A percentile compares a stretch with the other conserved stretches of the same genome.
Evolutionary conservation across 2,329 filamentous ascomycete species (phyloP).

Genomic region (Ophiostoma angusticollis): DNA sequence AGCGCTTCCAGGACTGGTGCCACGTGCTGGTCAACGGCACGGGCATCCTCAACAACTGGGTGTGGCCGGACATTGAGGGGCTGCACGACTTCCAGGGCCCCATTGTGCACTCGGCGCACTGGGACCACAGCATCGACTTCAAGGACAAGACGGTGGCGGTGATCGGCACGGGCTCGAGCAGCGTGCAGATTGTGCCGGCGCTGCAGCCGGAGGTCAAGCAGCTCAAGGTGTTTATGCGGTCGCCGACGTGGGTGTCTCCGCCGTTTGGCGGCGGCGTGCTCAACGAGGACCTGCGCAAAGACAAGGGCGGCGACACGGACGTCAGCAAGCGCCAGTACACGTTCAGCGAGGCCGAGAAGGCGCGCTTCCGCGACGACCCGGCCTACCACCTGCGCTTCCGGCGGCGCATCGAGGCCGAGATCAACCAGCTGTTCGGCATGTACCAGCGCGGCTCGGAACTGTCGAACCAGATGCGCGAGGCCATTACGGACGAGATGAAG

Average conservation of each 20-base stretch:
- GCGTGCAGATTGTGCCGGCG: constrained; percentile 19
- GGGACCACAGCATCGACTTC: constrained; percentile 17
- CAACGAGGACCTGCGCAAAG: constrained; percentile 16
- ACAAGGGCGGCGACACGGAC: constrained; percentile 19
- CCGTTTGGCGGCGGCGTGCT: constrained; percentile 15
- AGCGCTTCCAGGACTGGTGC: constrained; percentile 12
- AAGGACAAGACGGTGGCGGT: constrained; percentile 18
- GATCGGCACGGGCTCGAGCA: constrained; percentile 21
- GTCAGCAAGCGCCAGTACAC: constrained; percentile 26
- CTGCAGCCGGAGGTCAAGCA: constrained; percentile 11
- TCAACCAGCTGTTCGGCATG: constrained; percentile 13
- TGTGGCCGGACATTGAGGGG: constrained; percentile 21
- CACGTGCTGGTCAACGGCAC: constrained; percentile 14
- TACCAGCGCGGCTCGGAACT: constrained; percentile 25
- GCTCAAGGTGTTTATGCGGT: constrained; percentile 12
- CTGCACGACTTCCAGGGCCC: constrained; percentile 20
- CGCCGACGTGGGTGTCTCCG: constrained; percentile 11
- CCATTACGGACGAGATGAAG: constrained; percentile 30
- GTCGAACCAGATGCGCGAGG: constrained; percentile 25
- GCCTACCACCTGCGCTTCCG: constrained; percentile 11
- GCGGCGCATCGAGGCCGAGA: constrained; percentile 10
- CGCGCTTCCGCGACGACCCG: constrained; percentile 8
- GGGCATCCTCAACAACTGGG: constrained; percentile 16
- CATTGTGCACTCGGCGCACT: constrained; percentile 19
- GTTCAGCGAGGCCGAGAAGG: constrained; percentile 10